Evolutionary conservation across 129 eudicot genomes (phyloP), one percentile per base, ranked within the genome.

Genomic region (Pulicaria dysenterica): DNA sequence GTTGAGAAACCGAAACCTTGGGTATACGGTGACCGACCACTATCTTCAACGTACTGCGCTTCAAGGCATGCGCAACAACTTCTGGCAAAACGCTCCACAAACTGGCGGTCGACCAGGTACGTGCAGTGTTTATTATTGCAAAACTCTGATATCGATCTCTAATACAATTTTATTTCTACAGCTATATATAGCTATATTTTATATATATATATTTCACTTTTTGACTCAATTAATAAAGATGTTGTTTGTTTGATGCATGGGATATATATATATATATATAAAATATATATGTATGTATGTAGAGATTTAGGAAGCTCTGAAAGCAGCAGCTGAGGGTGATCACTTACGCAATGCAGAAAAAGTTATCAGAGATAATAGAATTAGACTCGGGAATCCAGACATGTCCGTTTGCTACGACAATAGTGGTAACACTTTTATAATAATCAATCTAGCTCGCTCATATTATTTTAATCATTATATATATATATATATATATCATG

Each of bases 291-390:
- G 2, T 24, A 24, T 24, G 2, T 24, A 24, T 24, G 31, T 19
- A 57, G 62, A 56, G 62, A 57, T 19, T 19, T 57, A 40, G 62
- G 62, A 57, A 8, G 62, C 62, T 9, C 62, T 57, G 24, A 24
- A 19, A 34, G 39, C 62, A 6, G 41, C 62, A 8, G 14, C 62
- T 57, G 62, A 57, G n/a, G 41, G 62, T 13, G 62, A 57, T n/a
- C n/a, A n/a, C 39, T 57, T 57, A 10, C n/a, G 5, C 40, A 57
- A 31, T 8, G 63, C 63, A 19, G 40, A 24, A 34, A 57, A 57
- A 24, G 1, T 57, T 31, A 57, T 57, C 6, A 4, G n/a, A 10
- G 40, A 24, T 57, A 24, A 24, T 57, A 57, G 24, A 6, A 24
- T 34, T 3, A 14, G 12, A 4, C 43, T 58, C 9, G 47, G 47